These are phyloP conservation scores for Xylaria flabelliformis DNA, from an alignment of 495 filamentous ascomycete genomes.

Conservation along the genomic window DNA sequence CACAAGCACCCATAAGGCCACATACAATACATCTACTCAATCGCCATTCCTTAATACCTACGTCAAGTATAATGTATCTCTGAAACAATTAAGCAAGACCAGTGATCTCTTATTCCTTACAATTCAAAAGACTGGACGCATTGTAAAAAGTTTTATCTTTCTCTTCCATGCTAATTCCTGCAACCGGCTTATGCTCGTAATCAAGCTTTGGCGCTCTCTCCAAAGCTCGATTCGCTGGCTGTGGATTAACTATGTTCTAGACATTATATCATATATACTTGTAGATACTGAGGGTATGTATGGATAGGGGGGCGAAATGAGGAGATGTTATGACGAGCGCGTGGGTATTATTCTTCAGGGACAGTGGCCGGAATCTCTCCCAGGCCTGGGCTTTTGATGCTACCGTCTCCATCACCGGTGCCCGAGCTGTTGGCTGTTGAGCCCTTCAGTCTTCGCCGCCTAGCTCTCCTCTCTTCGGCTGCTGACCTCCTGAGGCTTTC, in stretches of 20 bases:
- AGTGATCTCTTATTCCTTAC: background rate
- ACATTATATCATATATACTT: slow-evolving; percentile 35
- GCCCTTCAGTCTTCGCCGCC: slow-evolving; percentile 41
- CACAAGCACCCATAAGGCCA: background rate
- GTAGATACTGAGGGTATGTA: slow-evolving; percentile 23
- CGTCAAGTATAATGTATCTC: background rate
- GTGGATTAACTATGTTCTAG: slow-evolving; percentile 25
- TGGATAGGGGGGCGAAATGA: background rate
- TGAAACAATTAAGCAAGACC: background rate
- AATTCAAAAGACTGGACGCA: background rate
- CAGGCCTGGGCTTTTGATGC: slow-evolving; percentile 29
- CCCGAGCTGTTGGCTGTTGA: slow-evolving; percentile 28
- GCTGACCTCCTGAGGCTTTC: slow-evolving; percentile 62
- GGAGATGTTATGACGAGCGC: background rate
- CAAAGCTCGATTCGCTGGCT: slow-evolving; percentile 3
- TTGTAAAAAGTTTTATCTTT: background rate
- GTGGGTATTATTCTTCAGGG: slow-evolving; percentile 30
- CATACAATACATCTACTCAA: background rate
- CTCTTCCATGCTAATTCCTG: slow-evolving; percentile 1
- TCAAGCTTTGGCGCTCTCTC: background rate
- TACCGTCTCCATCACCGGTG: slow-evolving; percentile 32
- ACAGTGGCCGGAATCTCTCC: slow-evolving; percentile 33
- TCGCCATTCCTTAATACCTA: background rate
- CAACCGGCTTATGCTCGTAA: background rate
- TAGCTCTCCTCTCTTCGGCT: slow-evolving; percentile 41